Percentiles rank a stretch among this genome's conserved stretches.
Conservation (phyloP, 2,329 filamentous ascomycete species). For the Aaosphaeria arxii region DNA sequence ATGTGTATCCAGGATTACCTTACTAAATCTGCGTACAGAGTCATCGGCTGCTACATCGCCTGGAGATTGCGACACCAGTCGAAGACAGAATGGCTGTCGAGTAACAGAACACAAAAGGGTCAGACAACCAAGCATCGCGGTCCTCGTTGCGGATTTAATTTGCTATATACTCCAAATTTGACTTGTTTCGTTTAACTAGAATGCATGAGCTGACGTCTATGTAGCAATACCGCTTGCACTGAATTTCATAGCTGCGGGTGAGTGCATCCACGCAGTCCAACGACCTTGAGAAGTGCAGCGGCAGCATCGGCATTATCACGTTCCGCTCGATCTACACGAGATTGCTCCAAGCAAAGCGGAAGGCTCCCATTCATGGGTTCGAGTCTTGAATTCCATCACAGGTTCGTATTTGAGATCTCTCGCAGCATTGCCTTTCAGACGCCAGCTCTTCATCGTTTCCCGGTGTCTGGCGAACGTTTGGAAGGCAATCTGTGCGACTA, state of each 20-base stretch:
- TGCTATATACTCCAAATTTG: not conserved
- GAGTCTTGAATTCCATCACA: slow-evolving; percentile 17
- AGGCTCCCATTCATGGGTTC: slow-evolving; percentile 1
- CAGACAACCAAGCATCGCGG: slow-evolving; percentile 10
- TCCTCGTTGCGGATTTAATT: slow-evolving; percentile 1
- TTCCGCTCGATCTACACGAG: too few species aligned
- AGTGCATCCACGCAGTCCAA: slow-evolving; percentile 54
- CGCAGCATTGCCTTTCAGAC: slow-evolving; percentile 14
- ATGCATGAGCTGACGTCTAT: too few species aligned
- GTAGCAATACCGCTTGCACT: slow-evolving; percentile 75
- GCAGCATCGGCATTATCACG: slow-evolving; percentile 57
- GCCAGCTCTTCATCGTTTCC: not conserved
- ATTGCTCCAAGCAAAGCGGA: too few species aligned
- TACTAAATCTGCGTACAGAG: slow-evolving; percentile 42
- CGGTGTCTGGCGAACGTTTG: slow-evolving; percentile 2
- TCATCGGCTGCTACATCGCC: slow-evolving; percentile 60
- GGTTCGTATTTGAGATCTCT: slow-evolving; percentile 42
- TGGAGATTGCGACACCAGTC: slow-evolving; percentile 59
- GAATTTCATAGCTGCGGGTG: slow-evolving; percentile 90
- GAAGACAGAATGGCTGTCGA: slow-evolving; percentile 69
- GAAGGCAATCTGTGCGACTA: slow-evolving; percentile 50
- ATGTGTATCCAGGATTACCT: not conserved
- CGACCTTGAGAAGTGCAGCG: slow-evolving; percentile 49
- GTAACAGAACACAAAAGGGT: slow-evolving; percentile 84
- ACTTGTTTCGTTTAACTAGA: too few species aligned